Percentiles rank a stretch among this genome's conserved stretches.
phyloP scores from a whole-genome alignment of 257 asterid species.

The Craterostigma plantagineum region DNA sequence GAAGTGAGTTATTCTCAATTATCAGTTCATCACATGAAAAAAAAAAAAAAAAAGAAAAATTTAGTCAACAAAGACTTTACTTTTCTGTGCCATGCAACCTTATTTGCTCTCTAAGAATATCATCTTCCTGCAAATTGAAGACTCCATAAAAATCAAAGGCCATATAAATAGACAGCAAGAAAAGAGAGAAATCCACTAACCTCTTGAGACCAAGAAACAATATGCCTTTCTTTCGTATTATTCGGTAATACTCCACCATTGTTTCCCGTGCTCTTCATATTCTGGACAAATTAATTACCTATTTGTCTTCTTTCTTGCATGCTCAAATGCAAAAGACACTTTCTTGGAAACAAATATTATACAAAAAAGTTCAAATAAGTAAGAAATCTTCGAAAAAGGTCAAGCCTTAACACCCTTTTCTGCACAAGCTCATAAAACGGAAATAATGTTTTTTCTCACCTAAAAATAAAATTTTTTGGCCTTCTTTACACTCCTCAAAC shows the following conservation, averaged over 20 bases:
- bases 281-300: constrained; percentile 40
- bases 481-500: constrained; percentile 19
- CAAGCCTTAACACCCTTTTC: constrained; percentile 33
- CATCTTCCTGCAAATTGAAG: constrained; percentile 68
- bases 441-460: constrained; percentile 19
- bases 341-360: constrained; percentile 16
- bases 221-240: constrained; percentile 79
- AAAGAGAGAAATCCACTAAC: constrained; percentile 7
- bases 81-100: constrained; percentile 79
- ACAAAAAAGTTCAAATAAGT: constrained; percentile 11
- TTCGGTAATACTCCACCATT: constrained; percentile 35
- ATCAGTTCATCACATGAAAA: constrained; percentile 8
- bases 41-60: constrained; percentile 8
- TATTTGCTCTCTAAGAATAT: constrained; percentile 84
- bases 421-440: constrained; percentile 32
- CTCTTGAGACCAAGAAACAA: constrained; percentile 99
- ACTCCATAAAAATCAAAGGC: constrained; percentile 6
- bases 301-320: constrained; percentile 31
- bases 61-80: no score
- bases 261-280: constrained; percentile 41
- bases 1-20: no score
- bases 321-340: constrained; percentile 37
- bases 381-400: no score
- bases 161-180: not conserved
- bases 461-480: constrained; percentile 12